Base-by-base conservation (phyloP, 148 eudicot genomes). In the Amaranthus palmeri region DNA sequence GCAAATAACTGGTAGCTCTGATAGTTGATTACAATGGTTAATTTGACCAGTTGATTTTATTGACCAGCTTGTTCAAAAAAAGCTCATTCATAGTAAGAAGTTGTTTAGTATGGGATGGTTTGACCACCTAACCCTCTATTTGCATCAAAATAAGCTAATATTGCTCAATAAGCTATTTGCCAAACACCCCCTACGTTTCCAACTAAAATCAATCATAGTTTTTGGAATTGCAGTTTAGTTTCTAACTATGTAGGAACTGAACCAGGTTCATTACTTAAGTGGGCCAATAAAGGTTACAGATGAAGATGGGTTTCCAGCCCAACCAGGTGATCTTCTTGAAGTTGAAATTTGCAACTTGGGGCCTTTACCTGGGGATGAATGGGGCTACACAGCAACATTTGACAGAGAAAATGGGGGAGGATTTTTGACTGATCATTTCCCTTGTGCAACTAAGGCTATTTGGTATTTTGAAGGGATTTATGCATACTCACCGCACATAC, bases 391-490 rank as follows among this genome's bases (percentile, higher is more conserved):
- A 13, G 98, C 89, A 43, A 83, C 87, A 25, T 88, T 92, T 47
- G 98, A 92, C 70, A 88, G 96, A 78, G 98, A 88, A 81, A 88
- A 90, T 71, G 96, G 96, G 4, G 93, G 92, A 3, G 93, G 98
- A 25, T 92, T 92, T 82, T 76, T 92, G 58, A 90, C 98, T 5
- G 96, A 92, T 62, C 96, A 90, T 82, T 92, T 92, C 71, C 96
- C 97, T 44, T 74, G 83, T 73, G 96, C 97, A 65, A 84, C 91
- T 57, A 92, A 92, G 79, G 96, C 96, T 49, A 90, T 90, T 36
- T 92, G 97, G 97, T 90, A 92, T 76, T 92, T 92, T 63, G 97
- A 92, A 88, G 97, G 97, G 49, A 92, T 92, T 74, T 88, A 86
- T 77, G 93, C 97, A 50, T 76, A 83, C 84, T 92, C 97, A 55